Evolutionary conservation across 805 yeast species (phyloP).

Genomic region (Myxozyma sirexii): DNA sequence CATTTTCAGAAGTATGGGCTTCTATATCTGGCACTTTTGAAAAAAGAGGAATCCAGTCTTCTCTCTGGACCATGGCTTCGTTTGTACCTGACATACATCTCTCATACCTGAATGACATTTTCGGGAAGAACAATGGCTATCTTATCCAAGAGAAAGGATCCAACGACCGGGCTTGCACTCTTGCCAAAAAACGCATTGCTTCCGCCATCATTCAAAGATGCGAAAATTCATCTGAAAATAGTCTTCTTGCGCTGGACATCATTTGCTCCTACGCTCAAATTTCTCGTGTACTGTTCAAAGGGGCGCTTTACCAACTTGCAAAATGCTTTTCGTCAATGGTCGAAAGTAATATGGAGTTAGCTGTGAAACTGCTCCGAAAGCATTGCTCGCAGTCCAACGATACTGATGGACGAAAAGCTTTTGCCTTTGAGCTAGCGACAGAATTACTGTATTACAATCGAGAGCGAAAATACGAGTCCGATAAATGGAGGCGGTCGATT

Average conservation of each 20-base stretch:
- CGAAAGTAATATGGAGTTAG: not conserved
- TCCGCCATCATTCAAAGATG: not conserved
- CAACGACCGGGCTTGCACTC: not conserved
- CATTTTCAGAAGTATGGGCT: not conserved
- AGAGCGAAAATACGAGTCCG: not conserved
- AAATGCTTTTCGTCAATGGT: not conserved
- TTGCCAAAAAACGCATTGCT: not conserved
- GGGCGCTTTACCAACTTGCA: not conserved
- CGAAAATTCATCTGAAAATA: not conserved
- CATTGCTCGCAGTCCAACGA: not conserved
- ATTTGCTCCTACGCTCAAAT: not conserved
- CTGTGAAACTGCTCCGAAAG: not conserved
- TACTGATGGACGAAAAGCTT: not conserved
- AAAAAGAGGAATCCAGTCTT: not conserved
- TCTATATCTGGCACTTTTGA: not conserved
- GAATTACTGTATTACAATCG: not conserved
- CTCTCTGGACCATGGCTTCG: not conserved
- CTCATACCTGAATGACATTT: not conserved
- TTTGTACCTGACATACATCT: not conserved
- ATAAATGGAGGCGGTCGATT: constrained; percentile 7
- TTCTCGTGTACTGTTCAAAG: not conserved
- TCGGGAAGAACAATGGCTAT: not conserved
- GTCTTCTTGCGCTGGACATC: not conserved
- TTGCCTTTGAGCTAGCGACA: not conserved
- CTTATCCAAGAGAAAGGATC: not conserved